A percentile compares a stretch with the other conserved stretches of the same genome.
Evolutionary conservation across 2,329 filamentous ascomycete species (phyloP).

Genomic region (Neofusicoccum cordaticola): DNA sequence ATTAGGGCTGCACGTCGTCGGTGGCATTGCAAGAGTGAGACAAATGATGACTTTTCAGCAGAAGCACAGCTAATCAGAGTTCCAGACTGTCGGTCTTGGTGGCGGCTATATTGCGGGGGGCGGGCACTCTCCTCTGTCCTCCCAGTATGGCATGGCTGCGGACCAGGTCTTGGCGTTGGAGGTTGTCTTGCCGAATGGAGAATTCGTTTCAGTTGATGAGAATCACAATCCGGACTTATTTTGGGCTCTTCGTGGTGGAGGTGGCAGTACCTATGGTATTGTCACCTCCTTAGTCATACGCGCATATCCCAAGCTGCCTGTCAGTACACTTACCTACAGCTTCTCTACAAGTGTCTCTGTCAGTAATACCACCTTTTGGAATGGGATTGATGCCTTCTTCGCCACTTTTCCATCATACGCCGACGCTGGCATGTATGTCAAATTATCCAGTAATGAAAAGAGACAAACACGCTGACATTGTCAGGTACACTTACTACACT

Average conservation of each 20-base stretch:
- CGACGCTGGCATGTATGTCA: background rate
- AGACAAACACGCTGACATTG: too few relatives aligned
- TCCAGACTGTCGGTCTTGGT: constrained; percentile 31
- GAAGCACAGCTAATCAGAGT: constrained; percentile 16
- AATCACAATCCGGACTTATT: constrained; percentile 32
- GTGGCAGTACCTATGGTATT: constrained; percentile 33
- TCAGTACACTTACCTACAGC: background rate
- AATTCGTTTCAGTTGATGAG: constrained; percentile 26
- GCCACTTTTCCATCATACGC: background rate
- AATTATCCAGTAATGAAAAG: too few relatives aligned
- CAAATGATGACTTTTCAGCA: background rate
- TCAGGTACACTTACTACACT: background rate
- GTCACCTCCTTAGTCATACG: constrained; percentile 33
- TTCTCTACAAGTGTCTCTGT: background rate
- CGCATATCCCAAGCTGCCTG: constrained; percentile 31
- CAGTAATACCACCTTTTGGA: background rate
- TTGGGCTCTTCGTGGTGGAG: constrained; percentile 35
- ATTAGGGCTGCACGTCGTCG: constrained; percentile 48
- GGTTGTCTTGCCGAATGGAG: constrained; percentile 32
- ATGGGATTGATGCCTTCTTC: background rate
- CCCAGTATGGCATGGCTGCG: constrained; percentile 38
- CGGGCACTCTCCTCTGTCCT: constrained; percentile 24
- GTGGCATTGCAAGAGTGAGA: background rate
- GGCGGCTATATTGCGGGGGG: constrained; percentile 34
- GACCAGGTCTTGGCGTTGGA: constrained; percentile 31